Conservation (phyloP, 1,284 basidiomycete genomes). For the Melampsora occidentalis region DNA sequence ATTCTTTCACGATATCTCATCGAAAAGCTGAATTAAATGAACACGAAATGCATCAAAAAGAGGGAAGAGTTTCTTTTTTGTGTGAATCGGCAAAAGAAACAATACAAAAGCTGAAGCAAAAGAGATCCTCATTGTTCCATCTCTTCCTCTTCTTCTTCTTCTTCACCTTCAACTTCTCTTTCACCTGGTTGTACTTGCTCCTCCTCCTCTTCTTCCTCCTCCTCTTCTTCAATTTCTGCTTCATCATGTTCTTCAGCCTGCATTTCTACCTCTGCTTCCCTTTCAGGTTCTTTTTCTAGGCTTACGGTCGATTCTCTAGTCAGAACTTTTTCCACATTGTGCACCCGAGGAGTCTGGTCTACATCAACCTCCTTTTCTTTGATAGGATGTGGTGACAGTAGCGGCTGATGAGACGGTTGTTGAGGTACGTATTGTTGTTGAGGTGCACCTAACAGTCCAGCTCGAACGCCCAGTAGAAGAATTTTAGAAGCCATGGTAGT, state of each 20-base stretch:
- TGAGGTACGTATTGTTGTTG: not conserved
- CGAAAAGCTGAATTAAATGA: too few relatives aligned
- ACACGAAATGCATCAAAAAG: too few relatives aligned
- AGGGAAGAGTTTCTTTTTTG: too few relatives aligned
- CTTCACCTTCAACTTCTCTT: not conserved
- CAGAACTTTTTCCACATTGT: not conserved
- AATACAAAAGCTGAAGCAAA: too few relatives aligned
- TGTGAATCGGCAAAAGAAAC: too few relatives aligned
- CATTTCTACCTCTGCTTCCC: not conserved
- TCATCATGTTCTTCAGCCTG: not conserved
- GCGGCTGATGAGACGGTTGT: not conserved
- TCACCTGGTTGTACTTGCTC: not conserved
- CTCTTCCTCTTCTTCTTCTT: constrained; percentile 1
- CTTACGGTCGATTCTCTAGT: not conserved
- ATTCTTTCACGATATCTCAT: too few relatives aligned
- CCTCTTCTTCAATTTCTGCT: constrained; percentile 5
- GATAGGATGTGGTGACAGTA: not conserved
- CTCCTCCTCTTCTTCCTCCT: not conserved
- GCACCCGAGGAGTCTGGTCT: not conserved
- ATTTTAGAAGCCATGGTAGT: constrained; percentile 43
- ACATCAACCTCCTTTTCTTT: not conserved
- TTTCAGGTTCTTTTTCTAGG: not conserved
- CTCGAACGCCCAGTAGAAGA: constrained; percentile 24
- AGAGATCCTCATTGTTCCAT: not conserved
- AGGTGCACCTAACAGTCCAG: constrained; percentile 32